Percentiles rank a stretch among this genome's conserved stretches.
Evolutionary conservation across 2,329 filamentous ascomycete species (phyloP).

Genomic region (Setomelanomma holmii): DNA sequence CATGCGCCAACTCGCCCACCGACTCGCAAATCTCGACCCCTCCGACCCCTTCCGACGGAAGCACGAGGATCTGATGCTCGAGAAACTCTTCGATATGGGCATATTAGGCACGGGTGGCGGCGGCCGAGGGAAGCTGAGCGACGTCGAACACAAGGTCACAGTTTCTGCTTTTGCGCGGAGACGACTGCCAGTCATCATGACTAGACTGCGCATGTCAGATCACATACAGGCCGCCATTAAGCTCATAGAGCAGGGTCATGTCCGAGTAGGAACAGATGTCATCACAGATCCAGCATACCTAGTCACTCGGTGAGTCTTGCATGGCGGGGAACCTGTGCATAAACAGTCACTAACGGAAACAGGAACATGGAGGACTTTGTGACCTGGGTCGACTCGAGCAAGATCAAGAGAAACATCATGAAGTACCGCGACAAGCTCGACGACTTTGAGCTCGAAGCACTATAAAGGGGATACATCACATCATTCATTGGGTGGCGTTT

Average conservation of each 20-base stretch:
- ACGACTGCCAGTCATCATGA: constrained; percentile 89
- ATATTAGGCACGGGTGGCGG: constrained; percentile 74
- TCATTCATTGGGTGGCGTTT: constrained; percentile 36
- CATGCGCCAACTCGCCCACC: constrained; percentile 89
- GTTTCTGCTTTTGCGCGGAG: constrained; percentile 88
- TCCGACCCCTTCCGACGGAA: constrained; percentile 80
- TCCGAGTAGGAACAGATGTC: constrained; percentile 87
- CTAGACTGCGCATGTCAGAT: constrained; percentile 87
- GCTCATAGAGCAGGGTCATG: constrained; percentile 93
- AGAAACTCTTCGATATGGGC: constrained; percentile 94
- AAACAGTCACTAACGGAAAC: constrained; percentile 6
- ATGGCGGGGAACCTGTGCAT: background rate
- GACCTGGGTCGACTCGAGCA: constrained; percentile 93
- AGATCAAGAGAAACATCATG: constrained; percentile 96
- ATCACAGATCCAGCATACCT: constrained; percentile 89
- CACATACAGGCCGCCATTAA: constrained; percentile 80
- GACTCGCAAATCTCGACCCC: constrained; percentile 80
- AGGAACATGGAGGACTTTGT: constrained; percentile 94
- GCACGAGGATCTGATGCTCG: constrained; percentile 84
- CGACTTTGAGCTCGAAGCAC: constrained; percentile 78
- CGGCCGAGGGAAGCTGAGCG: constrained; percentile 66
- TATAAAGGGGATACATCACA: constrained; percentile 16
- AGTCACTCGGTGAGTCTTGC: constrained; percentile 66
- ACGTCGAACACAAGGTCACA: constrained; percentile 85
- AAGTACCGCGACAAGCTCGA: constrained; percentile 94